Evolutionary conservation across 768 basidiomycete species (phyloP), one percentile per base, ranked within the genome.

Genomic region (Tricholoma matsutake): DNA sequence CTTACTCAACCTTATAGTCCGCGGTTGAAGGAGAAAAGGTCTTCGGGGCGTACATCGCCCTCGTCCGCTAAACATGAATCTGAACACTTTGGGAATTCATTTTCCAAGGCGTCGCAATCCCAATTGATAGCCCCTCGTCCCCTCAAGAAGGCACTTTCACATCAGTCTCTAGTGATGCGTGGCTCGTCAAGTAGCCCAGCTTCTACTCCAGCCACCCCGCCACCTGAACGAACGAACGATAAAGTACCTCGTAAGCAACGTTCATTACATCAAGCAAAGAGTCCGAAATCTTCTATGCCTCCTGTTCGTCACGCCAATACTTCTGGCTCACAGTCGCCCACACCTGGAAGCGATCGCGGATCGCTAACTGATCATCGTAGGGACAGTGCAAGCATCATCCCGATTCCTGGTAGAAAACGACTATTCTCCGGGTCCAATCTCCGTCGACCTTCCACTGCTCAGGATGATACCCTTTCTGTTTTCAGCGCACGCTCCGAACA

Each of bases 401-500:
- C 61, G 16, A 65, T 71, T 16, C 69, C 73, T 14, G 70, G 73
- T 18, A 72, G 86, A 57, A 85, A 81, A 66, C 82, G 88, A n/a
- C 71, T 90, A 11, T 89, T 89, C 65, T 89, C 88, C 16, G 78
- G 80, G 37, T 81, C 84, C 6, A 84, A 80, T 65, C 63, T 73
- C 47, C 76, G 81, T 60, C 76, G 83, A 61, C 82, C 83, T 18
- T 84, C 86, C 4, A 83, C 81, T 14, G 80, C 83, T 10, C 76
- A 78, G 54, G 85, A 88, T 54, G 86, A 88, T 69, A 68, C 67
- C 22, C 80, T 78, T 18, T 87, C 86, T 3, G 63, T 84, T 11
- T 81, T 83, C 69, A 87, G 84, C 65, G 63, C 82, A 34, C 77
- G 75, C n/a, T 76, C 78, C 13, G 79, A 83, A 25, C 72, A 70